Evolutionary conservation across 2,329 filamentous ascomycete species (phyloP), one percentile per base, ranked within the genome.

Genomic region (Exophiala sp.): DNA sequence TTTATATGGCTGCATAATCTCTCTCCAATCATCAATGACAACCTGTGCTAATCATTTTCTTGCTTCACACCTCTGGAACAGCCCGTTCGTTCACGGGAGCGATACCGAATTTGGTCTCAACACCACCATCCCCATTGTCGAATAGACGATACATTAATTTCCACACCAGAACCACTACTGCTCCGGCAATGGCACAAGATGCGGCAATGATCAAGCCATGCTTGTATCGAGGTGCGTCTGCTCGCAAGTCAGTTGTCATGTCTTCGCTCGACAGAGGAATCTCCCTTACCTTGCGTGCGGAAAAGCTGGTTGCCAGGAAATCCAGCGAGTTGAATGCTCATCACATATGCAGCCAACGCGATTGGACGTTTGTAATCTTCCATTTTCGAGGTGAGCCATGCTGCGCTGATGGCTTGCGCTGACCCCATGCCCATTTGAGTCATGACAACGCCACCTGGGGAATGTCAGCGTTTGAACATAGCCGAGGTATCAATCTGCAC

Each of bases 381-480:
- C 60, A 65, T 63, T 21, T 65, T 65, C 9, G 63, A 52, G 2
- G 62, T 62, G 6, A 65, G 54, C 63, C 63, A 65, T 12, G 63
- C 63, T 10, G 63, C 63, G 44, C 47, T 63, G 36, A 65, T 61
- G 14, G 63, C 63, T 43, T 65, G 63, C 2, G 62, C 63, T 34
- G 48, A 51, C 5, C 53, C 53, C 53, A 55, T 55, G 10, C 47
- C 47, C 41, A 47, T 55, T 41, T 64, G 61, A 5, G 61, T 63
- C 61, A 56, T 61, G n/a, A 64, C 58, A 18, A 63, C 61, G 3
- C 61, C 62, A 21, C 62, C 62, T 62, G 39, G n/a, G 9, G 10
- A 33, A n/a, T 18, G 43, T 48, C 47, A 47, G n/a, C n/a, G n/a
- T n/a, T n/a, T n/a, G n/a, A n/a, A n/a, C n/a, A n/a, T n/a, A n/a